Conservation (phyloP, 2,329 filamentous ascomycete species). For the Talaromyces sp. region DNA sequence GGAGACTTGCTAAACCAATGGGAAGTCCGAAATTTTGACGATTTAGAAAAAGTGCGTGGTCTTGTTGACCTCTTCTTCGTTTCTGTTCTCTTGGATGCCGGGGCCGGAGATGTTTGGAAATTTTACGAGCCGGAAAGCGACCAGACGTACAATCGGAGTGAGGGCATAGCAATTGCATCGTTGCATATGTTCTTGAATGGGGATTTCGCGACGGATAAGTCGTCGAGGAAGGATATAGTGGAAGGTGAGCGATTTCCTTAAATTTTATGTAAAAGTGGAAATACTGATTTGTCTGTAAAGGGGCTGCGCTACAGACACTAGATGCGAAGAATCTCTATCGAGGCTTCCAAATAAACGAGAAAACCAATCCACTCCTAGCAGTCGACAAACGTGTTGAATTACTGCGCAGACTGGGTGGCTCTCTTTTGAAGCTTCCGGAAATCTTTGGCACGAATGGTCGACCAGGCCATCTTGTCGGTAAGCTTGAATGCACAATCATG, state of each 20-base stretch:
- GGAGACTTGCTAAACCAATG: slow-evolving; percentile 45
- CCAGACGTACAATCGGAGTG: slow-evolving; percentile 41
- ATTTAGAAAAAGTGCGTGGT: slow-evolving; percentile 50
- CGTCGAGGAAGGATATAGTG: neutral
- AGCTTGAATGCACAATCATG: neutral
- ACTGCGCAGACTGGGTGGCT: neutral
- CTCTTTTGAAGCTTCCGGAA: neutral
- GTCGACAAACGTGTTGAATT: neutral
- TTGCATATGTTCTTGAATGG: slow-evolving; percentile 49
- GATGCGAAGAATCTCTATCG: neutral
- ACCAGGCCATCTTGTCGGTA: neutral
- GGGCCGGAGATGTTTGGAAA: slow-evolving; percentile 8
- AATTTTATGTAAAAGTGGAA: neutral
- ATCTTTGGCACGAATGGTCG: neutral
- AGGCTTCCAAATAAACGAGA: neutral
- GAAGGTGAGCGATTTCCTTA: neutral
- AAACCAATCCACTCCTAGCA: neutral
- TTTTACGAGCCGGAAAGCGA: neutral
- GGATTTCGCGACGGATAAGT: neutral
- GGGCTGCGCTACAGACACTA: neutral
- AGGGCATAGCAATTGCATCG: slow-evolving; percentile 52
- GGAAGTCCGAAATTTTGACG: slow-evolving; percentile 40
- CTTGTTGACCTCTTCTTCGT: slow-evolving; percentile 62
- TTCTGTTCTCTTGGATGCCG: slow-evolving; percentile 55
- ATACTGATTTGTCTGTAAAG: neutral